Base-by-base conservation (phyloP, 1,284 basidiomycete species). In the Dichomitus squalens region DNA sequence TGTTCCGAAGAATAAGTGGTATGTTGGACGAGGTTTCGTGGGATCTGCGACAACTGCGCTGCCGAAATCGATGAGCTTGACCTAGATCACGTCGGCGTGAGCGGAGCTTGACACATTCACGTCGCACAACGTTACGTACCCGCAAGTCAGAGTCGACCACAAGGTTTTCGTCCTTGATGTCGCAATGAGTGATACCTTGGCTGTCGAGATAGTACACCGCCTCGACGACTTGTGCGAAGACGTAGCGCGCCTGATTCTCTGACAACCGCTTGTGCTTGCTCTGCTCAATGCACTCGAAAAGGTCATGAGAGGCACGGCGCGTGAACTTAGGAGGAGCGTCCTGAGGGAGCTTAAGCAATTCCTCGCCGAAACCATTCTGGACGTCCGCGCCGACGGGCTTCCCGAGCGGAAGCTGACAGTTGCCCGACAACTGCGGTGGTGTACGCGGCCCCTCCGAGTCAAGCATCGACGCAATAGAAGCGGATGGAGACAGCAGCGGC, bases 121-220 rank as follows among this genome's bases (percentile, higher is more conserved):
- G 5, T 38, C 20, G n/a, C 29, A 44, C 29, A 48, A 18, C 29
- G 29, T 31, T 31, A 41, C 58, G 29, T 53, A 55, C 90, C 75
- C 83, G 88, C 55, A 89, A 76, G 61, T 90, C 75, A 53, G 77
- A 77, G 71, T 95, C 93, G 57, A 96, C 86, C 54, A 96, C 88
- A 49, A 95, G 75, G 68, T 97, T 97, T 73, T 97, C 95, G 68
- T 96, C 95, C 72, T 97, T 97, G 74, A 97, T 90, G 70, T 97
- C 95, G 50, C 95, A 88, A 71, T 97, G 94, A 21, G 85, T 86
- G 60, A 96, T 89, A 5, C 94, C 93, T 49, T 83, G 82, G 35
- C 74, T 75, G 57, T 93, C 84, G 33, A 97, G 80, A 68, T 95
- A 92, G 64, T 84, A 75, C 18, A 95, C 90, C 21, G 88, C 92